Evolutionary conservation across 495 filamentous ascomycete species (phyloP).

Genomic region (Bathelium albidoporum): DNA sequence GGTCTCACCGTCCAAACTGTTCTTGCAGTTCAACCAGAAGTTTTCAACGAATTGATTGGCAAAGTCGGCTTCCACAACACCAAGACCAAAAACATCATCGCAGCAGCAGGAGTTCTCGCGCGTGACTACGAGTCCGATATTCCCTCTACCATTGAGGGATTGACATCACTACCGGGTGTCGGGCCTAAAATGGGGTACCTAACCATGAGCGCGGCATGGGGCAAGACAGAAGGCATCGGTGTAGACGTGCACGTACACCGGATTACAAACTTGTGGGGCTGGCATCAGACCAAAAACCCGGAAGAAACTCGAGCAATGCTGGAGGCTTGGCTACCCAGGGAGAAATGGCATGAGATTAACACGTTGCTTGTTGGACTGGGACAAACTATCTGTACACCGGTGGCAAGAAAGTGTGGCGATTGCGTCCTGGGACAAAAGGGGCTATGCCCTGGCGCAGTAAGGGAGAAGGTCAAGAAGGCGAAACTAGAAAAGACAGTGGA

Average conservation of each 20-base stretch:
- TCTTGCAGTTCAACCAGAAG: constrained; percentile 55
- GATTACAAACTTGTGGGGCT: constrained; percentile 94
- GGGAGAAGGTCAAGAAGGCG: constrained; percentile 13
- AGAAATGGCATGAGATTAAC: constrained; percentile 93
- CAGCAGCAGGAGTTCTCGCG: constrained; percentile 59
- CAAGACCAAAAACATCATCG: constrained; percentile 85
- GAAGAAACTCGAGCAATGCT: constrained; percentile 74
- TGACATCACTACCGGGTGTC: constrained; percentile 78
- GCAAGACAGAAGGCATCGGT: constrained; percentile 50
- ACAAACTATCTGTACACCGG: constrained; percentile 76
- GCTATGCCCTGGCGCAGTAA: constrained; percentile 60
- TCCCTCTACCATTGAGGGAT: constrained; percentile 64
- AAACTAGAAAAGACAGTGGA: constrained; percentile 19
- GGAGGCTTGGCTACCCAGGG: constrained; percentile 73
- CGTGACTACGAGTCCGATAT: constrained; percentile 68
- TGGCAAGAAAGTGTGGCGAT: constrained; percentile 69
- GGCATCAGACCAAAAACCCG: constrained; percentile 73
- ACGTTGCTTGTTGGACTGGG: constrained; percentile 84
- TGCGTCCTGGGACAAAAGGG: constrained; percentile 65
- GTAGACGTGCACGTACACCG: constrained; percentile 68
- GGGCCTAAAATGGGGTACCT: constrained; percentile 97
- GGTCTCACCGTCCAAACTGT: constrained; percentile 71
- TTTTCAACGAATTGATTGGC: constrained; percentile 69
- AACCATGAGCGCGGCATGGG: constrained; percentile 66
- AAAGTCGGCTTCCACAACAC: constrained; percentile 93